Evolutionary conservation across 306 rosid genomes (phyloP).

Genomic region (Heteromeles arbutifolia): DNA sequence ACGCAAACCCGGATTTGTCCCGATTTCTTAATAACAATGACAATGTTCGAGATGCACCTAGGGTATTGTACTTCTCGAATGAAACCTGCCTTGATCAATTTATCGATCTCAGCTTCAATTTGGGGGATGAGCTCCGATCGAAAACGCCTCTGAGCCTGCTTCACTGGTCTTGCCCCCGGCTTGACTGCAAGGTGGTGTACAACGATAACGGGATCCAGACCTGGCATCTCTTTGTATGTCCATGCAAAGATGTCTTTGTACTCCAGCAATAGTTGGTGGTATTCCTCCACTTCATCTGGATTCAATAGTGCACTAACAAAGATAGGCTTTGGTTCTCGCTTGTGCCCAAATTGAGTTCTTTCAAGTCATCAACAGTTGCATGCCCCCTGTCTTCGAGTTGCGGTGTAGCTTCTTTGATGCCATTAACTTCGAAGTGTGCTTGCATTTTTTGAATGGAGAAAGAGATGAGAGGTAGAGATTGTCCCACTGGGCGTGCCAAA

Average conservation of each 20-base stretch:
- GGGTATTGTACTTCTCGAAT: neutral
- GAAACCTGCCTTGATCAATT: neutral
- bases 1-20: neutral
- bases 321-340: neutral
- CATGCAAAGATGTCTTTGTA: neutral
- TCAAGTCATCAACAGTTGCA: neutral
- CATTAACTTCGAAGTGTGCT: too few species aligned
- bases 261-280: neutral
- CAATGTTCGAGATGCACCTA: neutral
- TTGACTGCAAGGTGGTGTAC: neutral
- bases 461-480: too few species aligned
- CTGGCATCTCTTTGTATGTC: neutral
- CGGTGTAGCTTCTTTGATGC: neutral
- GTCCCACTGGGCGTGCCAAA: too few species aligned
- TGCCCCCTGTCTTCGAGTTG: neutral
- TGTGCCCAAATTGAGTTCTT: neutral
- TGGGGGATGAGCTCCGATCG: rapidly evolving
- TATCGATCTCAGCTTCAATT: neutral
- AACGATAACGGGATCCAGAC: rapidly evolving
- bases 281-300: neutral
- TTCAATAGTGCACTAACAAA: neutral
- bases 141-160: neutral
- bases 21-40: neutral
- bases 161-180: neutral
- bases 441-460: too few species aligned